Evolutionary conservation across 2,329 filamentous ascomycete genomes (phyloP).

Genomic region (Penicillium sp.): DNA sequence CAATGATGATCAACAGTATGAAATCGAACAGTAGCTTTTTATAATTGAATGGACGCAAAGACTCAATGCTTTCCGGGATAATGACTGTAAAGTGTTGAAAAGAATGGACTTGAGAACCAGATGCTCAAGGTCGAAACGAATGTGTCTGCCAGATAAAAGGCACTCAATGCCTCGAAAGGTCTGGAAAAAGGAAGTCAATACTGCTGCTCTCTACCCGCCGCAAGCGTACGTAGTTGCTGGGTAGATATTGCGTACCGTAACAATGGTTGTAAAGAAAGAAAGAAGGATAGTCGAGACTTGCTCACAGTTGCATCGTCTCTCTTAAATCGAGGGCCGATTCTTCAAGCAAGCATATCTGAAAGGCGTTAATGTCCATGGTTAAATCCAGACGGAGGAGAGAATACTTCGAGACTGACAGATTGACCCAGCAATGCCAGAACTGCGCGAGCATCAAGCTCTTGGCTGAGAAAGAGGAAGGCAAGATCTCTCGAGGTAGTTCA

Average conservation of each 20-base stretch:
- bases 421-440: constrained; percentile 17
- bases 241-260: constrained; percentile 25
- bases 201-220: background rate
- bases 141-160: constrained; percentile 28
- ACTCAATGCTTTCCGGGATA: constrained; percentile 7
- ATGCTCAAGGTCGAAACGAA: constrained; percentile 27
- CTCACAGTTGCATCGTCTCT: constrained; percentile 31
- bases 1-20: constrained; percentile 16
- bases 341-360: constrained; percentile 21
- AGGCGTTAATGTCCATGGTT: constrained; percentile 17
- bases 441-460: constrained; percentile 39
- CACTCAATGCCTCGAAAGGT: constrained; percentile 40
- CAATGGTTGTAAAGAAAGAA: constrained; percentile 24
- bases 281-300: constrained; percentile 23
- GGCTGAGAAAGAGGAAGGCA: constrained; percentile 19
- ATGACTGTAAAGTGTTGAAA: constrained; percentile 10
- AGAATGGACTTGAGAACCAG: constrained; percentile 25
- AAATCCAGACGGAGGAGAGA: constrained; percentile 3
- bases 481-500: background rate
- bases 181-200: constrained; percentile 12
- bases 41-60: constrained; percentile 8
- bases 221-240: constrained; percentile 8
- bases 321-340: constrained; percentile 27
- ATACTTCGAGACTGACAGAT: constrained; percentile 26
- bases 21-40: background rate